A percentile compares a stretch with the other conserved stretches of the same genome.
Conservation (phyloP, 768 basidiomycete genomes). For the Rhizopogon salebrosus region DNA sequence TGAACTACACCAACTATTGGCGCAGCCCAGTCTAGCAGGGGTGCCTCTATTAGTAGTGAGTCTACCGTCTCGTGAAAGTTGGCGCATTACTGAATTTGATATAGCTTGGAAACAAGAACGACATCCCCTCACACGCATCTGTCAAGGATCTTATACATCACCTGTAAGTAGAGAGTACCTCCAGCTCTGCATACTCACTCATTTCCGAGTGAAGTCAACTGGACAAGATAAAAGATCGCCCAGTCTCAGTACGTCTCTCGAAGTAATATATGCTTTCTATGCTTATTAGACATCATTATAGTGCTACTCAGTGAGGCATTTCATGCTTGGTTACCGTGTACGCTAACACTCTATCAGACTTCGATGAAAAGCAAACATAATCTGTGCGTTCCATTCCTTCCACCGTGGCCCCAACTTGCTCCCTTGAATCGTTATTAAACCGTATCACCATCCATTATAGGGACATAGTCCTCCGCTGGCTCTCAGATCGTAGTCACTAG, state of each 20-base stretch:
- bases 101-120: slow-evolving; percentile 92
- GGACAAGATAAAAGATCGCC: slow-evolving; percentile 72
- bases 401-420: not conserved
- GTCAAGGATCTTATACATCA: slow-evolving; percentile 81
- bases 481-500: slow-evolving; percentile 71
- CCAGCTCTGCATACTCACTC: not conserved
- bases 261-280: not conserved
- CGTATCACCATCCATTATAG: slow-evolving; percentile 26
- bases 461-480: slow-evolving; percentile 87
- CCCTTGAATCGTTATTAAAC: not conserved
- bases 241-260: slow-evolving; percentile 69
- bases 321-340: not conserved
- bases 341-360: slow-evolving; percentile 47
- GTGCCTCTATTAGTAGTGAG: slow-evolving; percentile 82
- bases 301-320: slow-evolving; percentile 73
- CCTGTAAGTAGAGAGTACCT: slow-evolving; percentile 43
- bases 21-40: slow-evolving; percentile 56
- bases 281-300: slow-evolving; percentile 20
- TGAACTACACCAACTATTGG: slow-evolving; percentile 76
- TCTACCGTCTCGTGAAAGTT: slow-evolving; percentile 5
- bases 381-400: slow-evolving; percentile 43
- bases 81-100: not conserved
- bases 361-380: slow-evolving; percentile 97
- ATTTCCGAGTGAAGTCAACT: slow-evolving; percentile 47
- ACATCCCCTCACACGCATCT: slow-evolving; percentile 66